These are phyloP conservation scores for Eimeria sp. DNA, from an alignment of 169 alveolate species.

Conservation along the genomic window DNA sequence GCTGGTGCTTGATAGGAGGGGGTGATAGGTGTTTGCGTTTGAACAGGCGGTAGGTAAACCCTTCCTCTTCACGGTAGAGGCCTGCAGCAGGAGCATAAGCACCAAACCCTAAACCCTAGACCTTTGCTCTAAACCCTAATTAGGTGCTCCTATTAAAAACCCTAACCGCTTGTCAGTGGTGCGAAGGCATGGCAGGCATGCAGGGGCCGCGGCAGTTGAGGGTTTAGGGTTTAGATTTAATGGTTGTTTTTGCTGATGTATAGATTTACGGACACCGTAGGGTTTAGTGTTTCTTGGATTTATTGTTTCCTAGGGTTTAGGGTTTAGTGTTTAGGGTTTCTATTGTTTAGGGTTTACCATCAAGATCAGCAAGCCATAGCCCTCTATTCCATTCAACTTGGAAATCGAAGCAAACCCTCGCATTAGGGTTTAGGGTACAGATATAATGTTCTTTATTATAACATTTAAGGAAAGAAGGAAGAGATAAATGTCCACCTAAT, in stretches of 20 bases:
- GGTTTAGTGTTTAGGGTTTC: not conserved
- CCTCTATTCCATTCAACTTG: slow-evolving; percentile 94
- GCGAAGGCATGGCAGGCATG: not conserved
- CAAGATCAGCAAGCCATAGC: slow-evolving; percentile 87
- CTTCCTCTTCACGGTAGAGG: slow-evolving; percentile 89
- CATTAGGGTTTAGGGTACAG: slow-evolving; percentile 89
- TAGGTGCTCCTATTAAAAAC: not conserved
- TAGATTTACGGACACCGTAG: not conserved
- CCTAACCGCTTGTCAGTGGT: not conserved
- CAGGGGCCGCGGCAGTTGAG: not conserved
- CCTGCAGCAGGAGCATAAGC: slow-evolving; percentile 84
- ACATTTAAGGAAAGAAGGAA: slow-evolving; percentile 89
- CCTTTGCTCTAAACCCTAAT: not conserved
- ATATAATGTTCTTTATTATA: slow-evolving; percentile 89
- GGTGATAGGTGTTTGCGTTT: slow-evolving; percentile 86
- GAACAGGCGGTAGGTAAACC: slow-evolving; percentile 89
- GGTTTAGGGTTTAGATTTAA: not conserved
- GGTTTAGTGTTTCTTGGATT: not conserved
- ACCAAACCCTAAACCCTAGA: slow-evolving; percentile 11
- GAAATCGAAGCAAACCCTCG: slow-evolving; percentile 88
- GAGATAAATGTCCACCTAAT: slow-evolving; percentile 90
- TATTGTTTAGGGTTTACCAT: slow-evolving; percentile 73
- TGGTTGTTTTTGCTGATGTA: too few relatives aligned
- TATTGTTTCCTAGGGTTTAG: not conserved
- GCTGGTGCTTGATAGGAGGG: slow-evolving; percentile 25